Conservation (phyloP, 257 asterid species). For the Coffea canephora region DNA sequence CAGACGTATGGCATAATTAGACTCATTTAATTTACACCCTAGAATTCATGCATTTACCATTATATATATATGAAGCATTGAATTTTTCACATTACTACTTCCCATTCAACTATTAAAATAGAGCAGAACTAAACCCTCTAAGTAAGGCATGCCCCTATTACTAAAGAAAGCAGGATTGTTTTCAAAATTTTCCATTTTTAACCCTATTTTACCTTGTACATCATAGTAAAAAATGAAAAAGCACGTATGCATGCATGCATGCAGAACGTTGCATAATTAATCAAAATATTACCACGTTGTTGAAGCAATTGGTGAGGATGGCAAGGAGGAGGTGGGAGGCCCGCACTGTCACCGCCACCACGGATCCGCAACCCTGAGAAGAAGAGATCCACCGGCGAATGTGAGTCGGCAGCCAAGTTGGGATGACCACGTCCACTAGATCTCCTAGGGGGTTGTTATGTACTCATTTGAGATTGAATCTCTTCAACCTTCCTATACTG, state of each 20-base stretch:
- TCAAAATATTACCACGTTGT: not conserved
- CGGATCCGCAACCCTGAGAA: not conserved
- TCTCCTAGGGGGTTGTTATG: not conserved
- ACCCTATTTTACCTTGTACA: no score
- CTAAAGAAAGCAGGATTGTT: no score
- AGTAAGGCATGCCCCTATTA: no score
- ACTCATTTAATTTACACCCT: no score
- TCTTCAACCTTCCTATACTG: slow-evolving; percentile 18
- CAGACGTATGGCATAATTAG: no score
- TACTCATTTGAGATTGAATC: not conserved
- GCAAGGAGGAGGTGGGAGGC: slow-evolving; percentile 14
- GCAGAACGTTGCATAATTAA: not conserved
- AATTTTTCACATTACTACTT: no score
- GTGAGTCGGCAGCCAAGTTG: slow-evolving; percentile 8
- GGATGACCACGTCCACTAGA: slow-evolving; percentile 2
- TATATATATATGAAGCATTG: no score
- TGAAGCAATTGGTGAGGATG: slow-evolving; percentile 2
- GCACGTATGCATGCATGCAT: slow-evolving; percentile 1
- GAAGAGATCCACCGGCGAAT: slow-evolving; percentile 16
- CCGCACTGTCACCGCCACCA: slow-evolving; percentile 21
- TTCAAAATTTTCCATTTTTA: no score
- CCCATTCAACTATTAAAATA: no score
- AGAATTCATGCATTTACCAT: no score
- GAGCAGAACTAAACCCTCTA: no score
- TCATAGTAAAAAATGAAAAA: no score